A percentile compares a stretch with the other conserved stretches of the same genome.
These are phyloP conservation scores for Coniochaeta sp. DNA, from an alignment of 2,329 filamentous ascomycete genomes.

Conservation along the genomic window DNA sequence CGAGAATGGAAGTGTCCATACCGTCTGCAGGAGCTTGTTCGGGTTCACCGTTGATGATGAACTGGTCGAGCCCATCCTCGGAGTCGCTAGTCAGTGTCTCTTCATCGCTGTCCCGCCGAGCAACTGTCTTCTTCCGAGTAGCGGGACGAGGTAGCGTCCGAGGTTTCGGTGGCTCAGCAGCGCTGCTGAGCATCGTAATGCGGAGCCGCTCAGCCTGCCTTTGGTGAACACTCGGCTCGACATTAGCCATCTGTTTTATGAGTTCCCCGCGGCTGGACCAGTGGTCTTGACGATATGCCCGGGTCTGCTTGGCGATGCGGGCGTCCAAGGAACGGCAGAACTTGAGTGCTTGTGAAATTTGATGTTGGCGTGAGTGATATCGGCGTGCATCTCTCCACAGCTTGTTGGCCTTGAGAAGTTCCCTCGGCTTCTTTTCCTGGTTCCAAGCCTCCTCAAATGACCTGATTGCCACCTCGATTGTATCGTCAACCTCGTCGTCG, in stretches of 20 bases:
- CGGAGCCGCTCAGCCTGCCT: constrained; percentile 47
- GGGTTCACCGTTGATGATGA: constrained; percentile 34
- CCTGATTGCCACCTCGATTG: constrained; percentile 48
- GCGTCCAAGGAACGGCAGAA: constrained; percentile 33
- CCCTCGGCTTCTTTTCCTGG: constrained; percentile 47
- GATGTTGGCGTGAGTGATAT: constrained; percentile 27
- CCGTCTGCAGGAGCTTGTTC: background rate
- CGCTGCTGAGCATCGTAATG: constrained; percentile 36
- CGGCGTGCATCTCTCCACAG: constrained; percentile 55
- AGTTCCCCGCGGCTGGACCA: constrained; percentile 50
- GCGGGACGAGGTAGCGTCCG: constrained; percentile 15
- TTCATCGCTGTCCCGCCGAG: constrained; percentile 30
- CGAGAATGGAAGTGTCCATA: background rate
- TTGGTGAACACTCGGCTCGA: constrained; percentile 61
- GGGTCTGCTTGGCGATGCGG: constrained; percentile 49
- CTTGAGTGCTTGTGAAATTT: constrained; percentile 37
- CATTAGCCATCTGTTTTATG: constrained; percentile 42
- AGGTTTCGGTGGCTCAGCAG: constrained; percentile 29
- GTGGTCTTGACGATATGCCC: constrained; percentile 41
- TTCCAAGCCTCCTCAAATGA: constrained; percentile 49
- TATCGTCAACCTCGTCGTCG: constrained; percentile 36
- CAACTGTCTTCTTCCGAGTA: constrained; percentile 29
- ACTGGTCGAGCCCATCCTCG: constrained; percentile 39
- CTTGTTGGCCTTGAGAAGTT: constrained; percentile 47
- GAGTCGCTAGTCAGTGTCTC: constrained; percentile 45